Evolutionary conservation across 2,329 filamentous ascomycete species (phyloP).

Genomic region (Ophiostoma ulmi): DNA sequence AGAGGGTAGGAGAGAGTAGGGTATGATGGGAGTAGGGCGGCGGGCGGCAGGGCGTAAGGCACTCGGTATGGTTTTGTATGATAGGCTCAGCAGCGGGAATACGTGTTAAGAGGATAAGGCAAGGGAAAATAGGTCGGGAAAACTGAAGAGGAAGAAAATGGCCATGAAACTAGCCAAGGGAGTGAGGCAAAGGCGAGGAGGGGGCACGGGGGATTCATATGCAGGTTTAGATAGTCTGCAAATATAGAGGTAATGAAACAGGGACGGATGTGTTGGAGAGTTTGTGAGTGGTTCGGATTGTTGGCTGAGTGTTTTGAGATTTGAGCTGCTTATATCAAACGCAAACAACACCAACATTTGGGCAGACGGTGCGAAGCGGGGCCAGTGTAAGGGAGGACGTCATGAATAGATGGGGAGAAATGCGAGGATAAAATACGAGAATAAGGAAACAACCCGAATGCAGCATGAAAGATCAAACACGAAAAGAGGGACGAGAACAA

Average conservation of each 20-base stretch:
- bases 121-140: neutral
- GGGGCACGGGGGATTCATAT: neutral
- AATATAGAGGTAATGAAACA: neutral
- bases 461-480: neutral
- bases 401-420: neutral
- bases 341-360: neutral
- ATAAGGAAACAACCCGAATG: neutral
- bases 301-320: neutral
- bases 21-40: constrained; percentile 19
- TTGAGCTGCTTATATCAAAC: neutral
- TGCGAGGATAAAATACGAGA: neutral
- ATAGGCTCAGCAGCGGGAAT: neutral
- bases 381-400: neutral
- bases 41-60: constrained; percentile 10
- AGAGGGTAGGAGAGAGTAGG: constrained; percentile 8
- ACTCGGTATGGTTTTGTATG: neutral
- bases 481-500: constrained; percentile 10
- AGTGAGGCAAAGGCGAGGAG: neutral
- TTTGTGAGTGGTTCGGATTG: neutral
- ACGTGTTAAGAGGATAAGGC: neutral
- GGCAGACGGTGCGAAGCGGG: neutral
- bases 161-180: neutral
- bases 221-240: neutral
- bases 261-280: no score
- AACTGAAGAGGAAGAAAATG: neutral